A percentile compares a stretch with the other conserved stretches of the same genome.
Evolutionary conservation across 1,139 yeast genomes (phyloP).

Genomic region (Taiozyma onychis): DNA sequence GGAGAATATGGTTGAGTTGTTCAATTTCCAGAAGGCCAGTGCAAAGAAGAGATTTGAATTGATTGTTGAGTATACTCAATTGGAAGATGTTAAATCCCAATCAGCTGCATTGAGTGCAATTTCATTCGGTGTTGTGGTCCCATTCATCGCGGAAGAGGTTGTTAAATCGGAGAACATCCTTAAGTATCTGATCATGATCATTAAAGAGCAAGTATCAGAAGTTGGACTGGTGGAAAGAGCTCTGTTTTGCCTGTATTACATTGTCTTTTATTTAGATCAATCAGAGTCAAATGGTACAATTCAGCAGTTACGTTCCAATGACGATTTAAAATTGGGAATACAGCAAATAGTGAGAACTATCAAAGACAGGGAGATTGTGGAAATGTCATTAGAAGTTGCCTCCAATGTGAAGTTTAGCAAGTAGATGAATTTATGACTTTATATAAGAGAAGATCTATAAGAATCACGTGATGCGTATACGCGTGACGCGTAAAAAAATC

Average conservation of each 20-base stretch:
- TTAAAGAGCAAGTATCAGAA: slow-evolving; percentile 12
- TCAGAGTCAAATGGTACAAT: not conserved
- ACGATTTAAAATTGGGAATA: slow-evolving; percentile 3
- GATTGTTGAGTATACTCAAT: slow-evolving; percentile 13
- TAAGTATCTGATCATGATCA: slow-evolving; percentile 5
- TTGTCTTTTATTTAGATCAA: slow-evolving; percentile 13
- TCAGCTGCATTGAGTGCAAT: slow-evolving; percentile 20
- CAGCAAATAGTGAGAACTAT: slow-evolving; percentile 1
- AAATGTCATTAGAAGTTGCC: slow-evolving; percentile 13
- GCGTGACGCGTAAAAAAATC: too few species aligned
- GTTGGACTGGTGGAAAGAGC: slow-evolving; percentile 33
- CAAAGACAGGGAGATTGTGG: slow-evolving; percentile 6
- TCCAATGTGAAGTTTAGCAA: slow-evolving; percentile 1
- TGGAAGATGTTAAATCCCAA: slow-evolving; percentile 21
- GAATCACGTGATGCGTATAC: too few species aligned
- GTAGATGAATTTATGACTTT: not conserved
- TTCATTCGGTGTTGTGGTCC: slow-evolving; percentile 15
- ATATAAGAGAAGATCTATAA: too few species aligned
- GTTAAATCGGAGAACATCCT: slow-evolving; percentile 5
- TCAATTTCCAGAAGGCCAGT: slow-evolving; percentile 15
- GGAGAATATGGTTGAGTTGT: slow-evolving; percentile 13
- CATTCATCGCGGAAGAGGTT: slow-evolving; percentile 16
- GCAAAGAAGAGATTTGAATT: slow-evolving; percentile 16
- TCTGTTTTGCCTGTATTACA: slow-evolving; percentile 27
- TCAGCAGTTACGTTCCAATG: not conserved